Conservation (phyloP, 306 rosid genomes). For the Calophaca sinica region DNA sequence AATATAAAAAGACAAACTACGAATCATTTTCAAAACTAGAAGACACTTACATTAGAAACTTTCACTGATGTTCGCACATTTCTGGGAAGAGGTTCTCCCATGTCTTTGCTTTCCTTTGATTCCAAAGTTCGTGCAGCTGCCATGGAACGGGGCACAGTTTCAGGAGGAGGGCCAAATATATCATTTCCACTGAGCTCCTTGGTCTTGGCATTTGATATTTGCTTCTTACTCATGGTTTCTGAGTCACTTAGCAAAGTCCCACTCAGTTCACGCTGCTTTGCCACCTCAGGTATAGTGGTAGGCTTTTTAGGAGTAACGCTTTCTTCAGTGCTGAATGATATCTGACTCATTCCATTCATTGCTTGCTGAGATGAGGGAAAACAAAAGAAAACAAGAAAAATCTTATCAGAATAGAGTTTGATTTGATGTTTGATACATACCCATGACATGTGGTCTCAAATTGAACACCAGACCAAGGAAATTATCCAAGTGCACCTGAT, state of each 20-base stretch:
- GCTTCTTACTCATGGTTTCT: constrained; percentile 70
- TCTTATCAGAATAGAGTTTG: not conserved
- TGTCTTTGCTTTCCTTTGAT: constrained; percentile 67
- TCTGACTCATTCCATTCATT: constrained; percentile 84
- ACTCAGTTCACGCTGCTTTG: constrained; percentile 94
- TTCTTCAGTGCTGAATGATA: constrained; percentile 84
- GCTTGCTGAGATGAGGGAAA: constrained; percentile 63
- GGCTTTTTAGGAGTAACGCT: constrained; percentile 81
- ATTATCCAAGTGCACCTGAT: constrained; percentile 60
- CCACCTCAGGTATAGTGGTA: constrained; percentile 80
- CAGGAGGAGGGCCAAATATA: constrained; percentile 93
- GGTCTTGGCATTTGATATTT: constrained; percentile 73
- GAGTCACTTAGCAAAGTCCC: constrained; percentile 80
- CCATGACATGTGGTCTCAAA: not conserved
- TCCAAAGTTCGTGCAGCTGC: constrained; percentile 65
- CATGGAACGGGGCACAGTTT: constrained; percentile 66
- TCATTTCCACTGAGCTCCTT: constrained; percentile 91
- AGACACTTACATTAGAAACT: constrained; percentile 88
- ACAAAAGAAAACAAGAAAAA: constrained; percentile 14
- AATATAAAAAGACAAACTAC: constrained; percentile 2
- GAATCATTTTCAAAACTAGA: constrained; percentile 18
- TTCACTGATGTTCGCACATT: constrained; percentile 79
- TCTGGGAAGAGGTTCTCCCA: constrained; percentile 82
- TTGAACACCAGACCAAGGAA: not conserved
- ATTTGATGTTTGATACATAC: constrained; percentile 10